phyloP scores from a whole-genome alignment of 371 early-diverging fungal species.

The Gilbertella persicaria region DNA sequence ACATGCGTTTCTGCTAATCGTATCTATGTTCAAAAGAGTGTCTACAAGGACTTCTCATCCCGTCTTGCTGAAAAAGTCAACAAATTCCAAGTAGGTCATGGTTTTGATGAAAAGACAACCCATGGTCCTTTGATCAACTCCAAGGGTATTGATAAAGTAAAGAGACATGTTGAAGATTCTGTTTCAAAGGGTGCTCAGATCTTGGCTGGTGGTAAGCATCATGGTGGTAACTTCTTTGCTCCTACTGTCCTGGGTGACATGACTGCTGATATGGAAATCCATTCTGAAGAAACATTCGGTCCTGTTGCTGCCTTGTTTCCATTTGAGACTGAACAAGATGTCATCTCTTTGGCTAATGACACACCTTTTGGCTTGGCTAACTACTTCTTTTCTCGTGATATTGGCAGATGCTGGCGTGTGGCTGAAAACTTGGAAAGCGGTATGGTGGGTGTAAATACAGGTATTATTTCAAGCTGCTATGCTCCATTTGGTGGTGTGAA shows the following conservation, averaged over 20 bases:
- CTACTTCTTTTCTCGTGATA: slow-evolving; percentile 78
- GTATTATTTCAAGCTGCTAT: slow-evolving; percentile 58
- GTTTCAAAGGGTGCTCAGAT: slow-evolving; percentile 65
- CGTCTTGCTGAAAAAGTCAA: slow-evolving; percentile 54
- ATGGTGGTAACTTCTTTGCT: slow-evolving; percentile 65
- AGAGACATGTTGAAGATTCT: slow-evolving; percentile 70
- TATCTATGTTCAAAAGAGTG: slow-evolving; percentile 77
- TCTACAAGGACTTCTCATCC: slow-evolving; percentile 72
- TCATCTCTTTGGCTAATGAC: slow-evolving; percentile 70
- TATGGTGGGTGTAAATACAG: slow-evolving; percentile 90
- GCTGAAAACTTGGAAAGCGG: slow-evolving; percentile 81
- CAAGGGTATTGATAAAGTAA: slow-evolving; percentile 67
- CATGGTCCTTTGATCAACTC: slow-evolving; percentile 82
- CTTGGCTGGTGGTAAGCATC: slow-evolving; percentile 55
- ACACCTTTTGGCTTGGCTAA: slow-evolving; percentile 77
- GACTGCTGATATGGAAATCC: slow-evolving; percentile 58
- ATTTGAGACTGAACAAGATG: slow-evolving; percentile 71
- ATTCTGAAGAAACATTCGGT: slow-evolving; percentile 77
- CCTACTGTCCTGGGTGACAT: slow-evolving; percentile 73
- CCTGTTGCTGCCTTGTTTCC: slow-evolving; percentile 70
- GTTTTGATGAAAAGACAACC: slow-evolving; percentile 60
- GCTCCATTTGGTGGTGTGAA: slow-evolving; percentile 84
- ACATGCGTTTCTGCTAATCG: slow-evolving; percentile 89
- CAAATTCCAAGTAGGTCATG: slow-evolving; percentile 75
- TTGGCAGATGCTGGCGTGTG: slow-evolving; percentile 75